A percentile compares a stretch with the other conserved stretches of the same genome.
phyloP scores from a whole-genome alignment of 129 eudicot species.

The Tagetes patula region DNA sequence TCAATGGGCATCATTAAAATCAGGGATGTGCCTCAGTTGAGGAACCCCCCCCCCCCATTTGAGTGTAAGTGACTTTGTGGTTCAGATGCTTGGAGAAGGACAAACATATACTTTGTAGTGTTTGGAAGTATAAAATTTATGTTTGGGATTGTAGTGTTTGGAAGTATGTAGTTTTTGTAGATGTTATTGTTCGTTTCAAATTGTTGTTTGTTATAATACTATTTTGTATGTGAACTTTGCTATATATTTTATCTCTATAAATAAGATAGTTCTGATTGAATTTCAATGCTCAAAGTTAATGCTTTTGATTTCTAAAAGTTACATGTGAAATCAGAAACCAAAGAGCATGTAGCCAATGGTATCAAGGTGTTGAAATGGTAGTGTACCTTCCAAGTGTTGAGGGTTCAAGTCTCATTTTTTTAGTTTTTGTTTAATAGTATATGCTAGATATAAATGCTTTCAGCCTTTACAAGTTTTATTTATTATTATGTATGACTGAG shows the following conservation, averaged over 20 bases:
- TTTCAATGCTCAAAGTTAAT: background rate
- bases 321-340: constrained; percentile 14
- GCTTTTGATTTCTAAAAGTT: constrained; percentile 9
- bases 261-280: background rate
- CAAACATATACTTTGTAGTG: background rate
- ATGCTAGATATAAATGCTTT: constrained; percentile 13
- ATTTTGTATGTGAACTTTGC: constrained; percentile 6
- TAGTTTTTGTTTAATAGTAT: background rate
- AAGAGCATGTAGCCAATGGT: too few species aligned
- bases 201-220: background rate
- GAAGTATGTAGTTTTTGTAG: constrained; percentile 6
- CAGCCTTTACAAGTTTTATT: constrained; percentile 12
- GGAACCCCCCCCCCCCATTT: constrained; percentile 15
- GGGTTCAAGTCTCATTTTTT: constrained; percentile 1
- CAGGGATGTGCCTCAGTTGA: constrained; percentile 1
- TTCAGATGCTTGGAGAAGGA: constrained; percentile 13
- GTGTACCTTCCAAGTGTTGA: constrained; percentile 10
- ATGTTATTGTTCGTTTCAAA: constrained; percentile 3
- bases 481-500: constrained; percentile 19
- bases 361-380: background rate
- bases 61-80: constrained; percentile 10
- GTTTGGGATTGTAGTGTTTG: constrained; percentile 20
- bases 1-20: background rate
- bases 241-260: background rate
- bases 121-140: background rate